Evolutionary conservation across 495 filamentous ascomycete genomes (phyloP), one percentile per base, ranked within the genome.

Genomic region (Penicillium bovifimosum): DNA sequence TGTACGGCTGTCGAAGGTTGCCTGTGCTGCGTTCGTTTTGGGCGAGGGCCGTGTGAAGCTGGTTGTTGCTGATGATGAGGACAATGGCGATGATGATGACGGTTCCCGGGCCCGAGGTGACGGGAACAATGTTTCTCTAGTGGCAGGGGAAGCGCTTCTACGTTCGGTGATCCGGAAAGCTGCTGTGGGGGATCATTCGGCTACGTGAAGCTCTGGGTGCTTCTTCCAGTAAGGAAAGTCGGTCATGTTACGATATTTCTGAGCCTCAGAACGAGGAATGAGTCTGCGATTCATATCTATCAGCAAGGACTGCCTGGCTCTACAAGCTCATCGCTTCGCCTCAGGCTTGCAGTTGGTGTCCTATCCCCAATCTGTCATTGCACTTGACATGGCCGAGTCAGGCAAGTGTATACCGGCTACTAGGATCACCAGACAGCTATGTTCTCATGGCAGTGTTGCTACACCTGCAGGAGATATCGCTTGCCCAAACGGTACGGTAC

Each of bases 31-130:
- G 34, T 84, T 82, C 65, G 72, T 79, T 20, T 20, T 83, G 17
- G 77, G 54, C 6, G 80, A 81, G 8, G 73, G 80, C 9, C 76
- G 69, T 50, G 58, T 80, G 48, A 84, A 84, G 64, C 47, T 83
- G 14, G 69, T 76, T 63, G 66, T 62, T 11, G 58, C 62, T 29
- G 56, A 51, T 24, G 64, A 54, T 28, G 60, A 50, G 24, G 60
- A 63, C 13, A 58, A 33, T 41, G 58, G 61, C 33, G 41, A 55
- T 20, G 53, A 29, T 9, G 59, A 45, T 10, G 60, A 59, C 6
- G 46, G 43, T 5, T 40, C 28, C 3, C 27, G 3, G 13, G 9
- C 13, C 18, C 27, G 28, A 44, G 16, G 47, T 3, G 41, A 42
- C 0, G 41, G 46, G 5, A 31, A 34, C 24, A 32, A 42, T 33